Evolutionary conservation across 176 grass and related monocot genomes (phyloP).

Genomic region (Hyparrhenia diplandra): DNA sequence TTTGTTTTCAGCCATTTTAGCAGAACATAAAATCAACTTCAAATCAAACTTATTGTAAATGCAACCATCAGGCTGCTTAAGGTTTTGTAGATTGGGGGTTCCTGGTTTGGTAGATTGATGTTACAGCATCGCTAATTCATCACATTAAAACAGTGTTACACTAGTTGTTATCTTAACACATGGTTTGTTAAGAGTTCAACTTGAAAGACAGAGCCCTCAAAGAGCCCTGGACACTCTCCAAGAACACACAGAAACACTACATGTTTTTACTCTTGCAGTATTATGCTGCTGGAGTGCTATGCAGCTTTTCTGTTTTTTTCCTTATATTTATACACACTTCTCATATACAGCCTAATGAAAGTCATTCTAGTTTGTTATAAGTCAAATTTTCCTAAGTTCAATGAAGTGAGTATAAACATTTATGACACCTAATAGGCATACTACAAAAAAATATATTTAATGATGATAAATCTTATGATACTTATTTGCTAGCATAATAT

Average conservation of each 20-base stretch:
- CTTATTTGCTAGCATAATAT: too few relatives aligned
- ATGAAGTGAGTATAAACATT: too few relatives aligned
- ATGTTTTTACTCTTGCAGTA: neutral
- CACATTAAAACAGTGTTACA: neutral
- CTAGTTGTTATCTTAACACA: neutral
- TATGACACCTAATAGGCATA: too few relatives aligned
- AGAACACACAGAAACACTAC: neutral
- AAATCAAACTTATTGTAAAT: conserved; percentile 14
- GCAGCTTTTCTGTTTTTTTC: neutral
- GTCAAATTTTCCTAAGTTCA: too few relatives aligned
- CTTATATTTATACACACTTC: too few relatives aligned
- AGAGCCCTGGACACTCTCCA: too few relatives aligned
- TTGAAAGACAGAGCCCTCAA: too few relatives aligned
- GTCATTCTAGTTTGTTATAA: too few relatives aligned
- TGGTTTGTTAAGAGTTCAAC: neutral
- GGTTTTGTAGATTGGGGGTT: neutral
- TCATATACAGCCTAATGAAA: too few relatives aligned
- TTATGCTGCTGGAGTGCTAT: neutral
- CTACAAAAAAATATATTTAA: too few relatives aligned
- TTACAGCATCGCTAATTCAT: neutral
- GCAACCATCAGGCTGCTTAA: neutral
- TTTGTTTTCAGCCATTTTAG: conserved; percentile 12
- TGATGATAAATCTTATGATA: too few relatives aligned
- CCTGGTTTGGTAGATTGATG: neutral
- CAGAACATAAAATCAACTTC: neutral